phyloP scores from a whole-genome alignment of 345 rosid species.

The Gossypium longicalyx region DNA sequence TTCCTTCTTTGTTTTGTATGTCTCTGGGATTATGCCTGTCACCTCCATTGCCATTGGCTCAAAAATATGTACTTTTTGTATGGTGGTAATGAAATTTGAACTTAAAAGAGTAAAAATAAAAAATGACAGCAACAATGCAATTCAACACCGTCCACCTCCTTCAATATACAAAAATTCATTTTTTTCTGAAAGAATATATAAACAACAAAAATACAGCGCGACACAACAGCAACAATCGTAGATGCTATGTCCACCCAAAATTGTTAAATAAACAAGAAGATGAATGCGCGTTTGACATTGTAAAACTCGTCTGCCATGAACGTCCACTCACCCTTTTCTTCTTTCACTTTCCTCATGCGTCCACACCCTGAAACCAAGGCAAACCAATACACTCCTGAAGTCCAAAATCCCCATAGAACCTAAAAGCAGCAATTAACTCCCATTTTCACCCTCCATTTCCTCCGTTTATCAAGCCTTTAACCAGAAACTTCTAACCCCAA shows the following conservation, averaged over 20 bases:
- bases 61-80: no score
- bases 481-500: neutral
- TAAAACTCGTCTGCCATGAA: constrained; percentile 23
- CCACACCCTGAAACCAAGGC: neutral
- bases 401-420: neutral
- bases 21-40: neutral
- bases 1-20: neutral
- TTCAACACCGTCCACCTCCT: neutral
- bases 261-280: constrained; percentile 3
- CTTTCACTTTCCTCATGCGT: neutral
- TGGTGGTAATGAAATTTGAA: neutral
- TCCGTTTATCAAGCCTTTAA: constrained; percentile 14
- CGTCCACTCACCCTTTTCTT: neutral
- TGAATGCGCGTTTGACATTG: constrained; percentile 45
- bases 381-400: neutral
- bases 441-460: neutral
- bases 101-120: neutral
- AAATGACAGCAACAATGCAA: neutral
- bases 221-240: neutral
- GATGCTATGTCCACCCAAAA: neutral
- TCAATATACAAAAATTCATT: neutral
- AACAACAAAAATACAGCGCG: no score
- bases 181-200: no score
- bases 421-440: neutral
- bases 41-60: neutral